These are phyloP conservation scores for Acanthamoeba divionensis DNA, from an alignment of 208 protist genomes.

Conservation along the genomic window DNA sequence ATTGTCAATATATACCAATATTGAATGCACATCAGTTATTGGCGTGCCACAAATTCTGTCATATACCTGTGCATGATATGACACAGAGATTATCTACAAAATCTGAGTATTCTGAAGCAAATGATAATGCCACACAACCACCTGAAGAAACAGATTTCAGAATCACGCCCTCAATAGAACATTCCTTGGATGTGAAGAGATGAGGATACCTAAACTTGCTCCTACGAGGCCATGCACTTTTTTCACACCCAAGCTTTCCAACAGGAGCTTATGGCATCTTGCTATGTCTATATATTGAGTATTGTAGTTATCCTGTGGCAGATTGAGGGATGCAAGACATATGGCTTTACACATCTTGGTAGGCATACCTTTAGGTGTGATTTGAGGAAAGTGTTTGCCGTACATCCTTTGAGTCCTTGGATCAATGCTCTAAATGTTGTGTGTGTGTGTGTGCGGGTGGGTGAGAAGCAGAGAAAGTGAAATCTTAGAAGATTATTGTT, in stretches of 20 bases:
- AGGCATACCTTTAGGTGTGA: conserved; percentile 41
- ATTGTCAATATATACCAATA: background rate
- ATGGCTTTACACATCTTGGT: too few species aligned
- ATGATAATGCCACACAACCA: conserved; percentile 24
- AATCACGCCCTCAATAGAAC: background rate
- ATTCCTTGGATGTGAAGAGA: background rate
- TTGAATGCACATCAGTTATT: background rate
- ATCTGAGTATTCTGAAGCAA: conserved; percentile 32
- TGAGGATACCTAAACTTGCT: background rate
- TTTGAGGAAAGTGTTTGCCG: background rate
- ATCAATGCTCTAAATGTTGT: conserved; percentile 21
- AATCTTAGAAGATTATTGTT: background rate
- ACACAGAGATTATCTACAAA: conserved; percentile 50
- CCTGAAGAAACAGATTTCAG: background rate
- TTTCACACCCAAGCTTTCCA: conserved; percentile 1
- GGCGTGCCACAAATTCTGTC: background rate
- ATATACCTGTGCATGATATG: conserved; percentile 32
- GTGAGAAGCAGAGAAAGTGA: background rate
- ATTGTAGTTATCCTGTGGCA: background rate
- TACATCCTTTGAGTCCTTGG: background rate
- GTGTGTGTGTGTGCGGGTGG: too few species aligned
- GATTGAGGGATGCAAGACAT: too few species aligned
- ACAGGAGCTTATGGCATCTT: background rate
- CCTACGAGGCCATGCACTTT: conserved; percentile 27
- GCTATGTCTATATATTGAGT: background rate